Conservation (phyloP, 208 protist genomes). For the Phytomonas francai region DNA sequence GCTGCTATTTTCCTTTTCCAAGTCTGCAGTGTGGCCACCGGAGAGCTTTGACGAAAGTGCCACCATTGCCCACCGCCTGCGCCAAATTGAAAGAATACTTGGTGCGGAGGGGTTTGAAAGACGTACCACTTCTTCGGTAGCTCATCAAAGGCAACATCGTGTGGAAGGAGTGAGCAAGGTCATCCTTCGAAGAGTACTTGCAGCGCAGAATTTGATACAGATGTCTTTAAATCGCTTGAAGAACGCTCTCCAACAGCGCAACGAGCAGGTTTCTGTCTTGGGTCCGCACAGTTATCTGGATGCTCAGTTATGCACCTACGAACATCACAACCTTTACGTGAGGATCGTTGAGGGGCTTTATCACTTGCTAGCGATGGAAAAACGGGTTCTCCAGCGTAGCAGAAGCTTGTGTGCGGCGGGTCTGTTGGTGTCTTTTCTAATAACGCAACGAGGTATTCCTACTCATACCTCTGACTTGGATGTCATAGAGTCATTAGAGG, state of each 20-base stretch:
- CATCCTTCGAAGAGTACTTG: constrained; percentile 38
- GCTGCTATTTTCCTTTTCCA: constrained; percentile 31
- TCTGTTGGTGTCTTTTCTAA: constrained; percentile 28
- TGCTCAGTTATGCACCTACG: constrained; percentile 42
- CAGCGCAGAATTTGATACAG: constrained; percentile 36
- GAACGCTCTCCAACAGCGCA: constrained; percentile 42
- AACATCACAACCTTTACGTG: constrained; percentile 37
- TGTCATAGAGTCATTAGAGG: constrained; percentile 23
- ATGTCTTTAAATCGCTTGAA: constrained; percentile 55
- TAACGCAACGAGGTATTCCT: constrained; percentile 21
- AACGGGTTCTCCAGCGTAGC: constrained; percentile 20
- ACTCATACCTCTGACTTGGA: neutral
- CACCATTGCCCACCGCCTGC: constrained; percentile 29
- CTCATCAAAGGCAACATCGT: neutral
- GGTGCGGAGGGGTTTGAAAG: constrained; percentile 4
- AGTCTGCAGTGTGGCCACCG: constrained; percentile 50
- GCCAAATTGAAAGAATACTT: constrained; percentile 33
- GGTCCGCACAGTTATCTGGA: constrained; percentile 56
- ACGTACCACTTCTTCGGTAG: neutral
- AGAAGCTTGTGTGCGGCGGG: constrained; percentile 24
- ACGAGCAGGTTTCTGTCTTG: constrained; percentile 37
- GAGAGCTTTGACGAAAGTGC: constrained; percentile 49
- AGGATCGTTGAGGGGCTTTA: constrained; percentile 32
- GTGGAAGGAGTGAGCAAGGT: constrained; percentile 7
- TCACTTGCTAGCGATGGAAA: constrained; percentile 26